Evolutionary conservation across 495 filamentous ascomycete genomes (phyloP).

Genomic region (Annulohypoxylon stygium): DNA sequence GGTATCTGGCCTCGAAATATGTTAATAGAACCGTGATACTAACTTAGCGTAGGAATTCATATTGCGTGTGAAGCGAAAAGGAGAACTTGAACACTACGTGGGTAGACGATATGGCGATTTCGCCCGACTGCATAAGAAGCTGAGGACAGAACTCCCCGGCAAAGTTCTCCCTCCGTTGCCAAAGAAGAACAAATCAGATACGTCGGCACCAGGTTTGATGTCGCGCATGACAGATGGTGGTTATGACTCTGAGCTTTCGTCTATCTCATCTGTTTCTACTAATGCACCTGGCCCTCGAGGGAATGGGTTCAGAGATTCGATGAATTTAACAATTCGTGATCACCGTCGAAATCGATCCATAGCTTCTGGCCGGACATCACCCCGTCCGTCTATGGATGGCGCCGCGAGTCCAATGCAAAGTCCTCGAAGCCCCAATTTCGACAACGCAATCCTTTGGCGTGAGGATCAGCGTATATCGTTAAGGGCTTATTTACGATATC

Average conservation of each 20-base stretch:
- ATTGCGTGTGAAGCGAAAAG: conserved; percentile 80
- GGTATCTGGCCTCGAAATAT: conserved; percentile 48
- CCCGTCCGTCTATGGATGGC: conserved; percentile 56
- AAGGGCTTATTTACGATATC: conserved; percentile 85
- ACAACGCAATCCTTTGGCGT: conserved; percentile 75
- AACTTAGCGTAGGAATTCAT: conserved; percentile 81
- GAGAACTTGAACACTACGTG: conserved; percentile 78
- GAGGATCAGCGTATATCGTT: conserved; percentile 94
- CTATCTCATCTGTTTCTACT: conserved; percentile 82
- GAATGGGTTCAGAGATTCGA: conserved; percentile 46
- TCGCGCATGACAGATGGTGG: conserved; percentile 60
- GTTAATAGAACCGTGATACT: conserved; percentile 23
- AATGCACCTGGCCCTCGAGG: conserved; percentile 33
- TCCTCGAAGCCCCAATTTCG: conserved; percentile 35
- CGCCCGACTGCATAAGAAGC: conserved; percentile 76
- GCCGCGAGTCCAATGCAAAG: conserved; percentile 31
- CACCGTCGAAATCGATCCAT: conserved; percentile 52
- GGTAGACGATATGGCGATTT: conserved; percentile 93
- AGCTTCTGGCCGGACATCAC: conserved; percentile 53
- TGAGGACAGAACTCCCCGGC: conserved; percentile 89
- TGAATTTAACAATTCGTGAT: conserved; percentile 59
- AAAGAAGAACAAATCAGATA: conserved; percentile 86
- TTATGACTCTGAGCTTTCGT: conserved; percentile 79
- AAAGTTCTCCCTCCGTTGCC: conserved; percentile 90
- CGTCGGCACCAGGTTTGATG: conserved; percentile 67